Conservation (phyloP, 176 grass and related monocot genomes). For the Oryza brachyantha region DNA sequence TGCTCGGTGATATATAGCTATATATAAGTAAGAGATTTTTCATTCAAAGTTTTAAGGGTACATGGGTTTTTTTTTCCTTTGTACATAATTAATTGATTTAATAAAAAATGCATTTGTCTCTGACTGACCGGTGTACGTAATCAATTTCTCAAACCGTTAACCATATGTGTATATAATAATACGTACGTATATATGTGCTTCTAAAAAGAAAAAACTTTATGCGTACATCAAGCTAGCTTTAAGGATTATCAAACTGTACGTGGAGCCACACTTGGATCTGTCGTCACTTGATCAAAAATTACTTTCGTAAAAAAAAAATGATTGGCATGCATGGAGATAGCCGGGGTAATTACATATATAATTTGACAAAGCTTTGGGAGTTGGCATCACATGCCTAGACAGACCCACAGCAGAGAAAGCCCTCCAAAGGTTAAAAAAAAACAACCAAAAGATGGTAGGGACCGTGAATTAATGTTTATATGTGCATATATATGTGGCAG, state of each 20-base stretch:
- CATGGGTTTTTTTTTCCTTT: too few species aligned
- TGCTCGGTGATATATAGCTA: too few species aligned
- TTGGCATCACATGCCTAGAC: slow-evolving; percentile 44
- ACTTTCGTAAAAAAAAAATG: background rate
- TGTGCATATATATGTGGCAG: background rate
- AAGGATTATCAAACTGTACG: background rate
- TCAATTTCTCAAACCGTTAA: too few species aligned
- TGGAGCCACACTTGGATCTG: background rate
- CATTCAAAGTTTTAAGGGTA: too few species aligned
- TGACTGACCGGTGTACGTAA: too few species aligned
- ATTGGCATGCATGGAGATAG: background rate
- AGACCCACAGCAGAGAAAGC: slow-evolving; percentile 31
- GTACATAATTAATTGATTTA: too few species aligned
- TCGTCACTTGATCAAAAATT: background rate
- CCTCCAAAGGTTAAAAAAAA: slow-evolving; percentile 19
- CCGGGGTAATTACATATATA: background rate
- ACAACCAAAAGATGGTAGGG: slow-evolving; percentile 29
- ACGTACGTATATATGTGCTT: too few species aligned
- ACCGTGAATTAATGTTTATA: background rate
- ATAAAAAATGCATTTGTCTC: too few species aligned
- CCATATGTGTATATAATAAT: too few species aligned
- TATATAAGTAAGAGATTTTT: too few species aligned
- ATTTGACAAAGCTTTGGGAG: slow-evolving; percentile 23
- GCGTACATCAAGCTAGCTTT: too few species aligned
- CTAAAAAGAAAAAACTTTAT: too few species aligned